These are phyloP conservation scores for Marsdenia floribunda DNA, from an alignment of 257 asterid genomes.

Conservation along the genomic window DNA sequence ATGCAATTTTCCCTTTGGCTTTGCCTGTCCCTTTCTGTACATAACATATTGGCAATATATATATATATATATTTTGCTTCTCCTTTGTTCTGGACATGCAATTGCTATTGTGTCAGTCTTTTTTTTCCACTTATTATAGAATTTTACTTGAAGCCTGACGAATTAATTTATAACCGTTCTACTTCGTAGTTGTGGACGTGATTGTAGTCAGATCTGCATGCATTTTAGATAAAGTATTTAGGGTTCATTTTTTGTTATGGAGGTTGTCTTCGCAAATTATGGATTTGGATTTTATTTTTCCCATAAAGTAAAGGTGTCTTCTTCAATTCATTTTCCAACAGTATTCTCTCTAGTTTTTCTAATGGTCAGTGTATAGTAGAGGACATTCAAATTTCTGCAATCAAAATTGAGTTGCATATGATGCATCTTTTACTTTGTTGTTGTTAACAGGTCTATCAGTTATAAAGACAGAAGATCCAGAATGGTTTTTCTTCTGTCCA, in stretches of 20 bases:
- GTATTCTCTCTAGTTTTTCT: too few species aligned
- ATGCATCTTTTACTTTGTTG: neutral
- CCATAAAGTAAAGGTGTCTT: too few species aligned
- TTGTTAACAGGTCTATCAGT: constrained; percentile 57
- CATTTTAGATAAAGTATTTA: neutral
- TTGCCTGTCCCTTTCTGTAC: too few species aligned
- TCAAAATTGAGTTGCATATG: neutral
- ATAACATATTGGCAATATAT: neutral
- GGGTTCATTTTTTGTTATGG: neutral
- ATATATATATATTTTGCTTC: neutral
- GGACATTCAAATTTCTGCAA: neutral
- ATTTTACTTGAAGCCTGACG: too few species aligned
- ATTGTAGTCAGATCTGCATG: neutral
- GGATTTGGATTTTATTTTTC: neutral
- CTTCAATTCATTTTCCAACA: too few species aligned
- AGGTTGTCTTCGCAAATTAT: neutral
- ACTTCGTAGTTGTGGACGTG: neutral
- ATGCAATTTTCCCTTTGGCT: neutral
- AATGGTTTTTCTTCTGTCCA: constrained; percentile 9
- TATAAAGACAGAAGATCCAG: constrained; percentile 63
- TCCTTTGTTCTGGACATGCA: neutral
- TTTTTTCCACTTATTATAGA: too few species aligned
- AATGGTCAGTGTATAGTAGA: too few species aligned
- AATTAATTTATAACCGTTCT: too few species aligned
- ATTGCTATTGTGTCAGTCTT: too few species aligned